Conservation (phyloP, 2,329 filamentous ascomycete genomes). For the Neospermospora avenae region DNA sequence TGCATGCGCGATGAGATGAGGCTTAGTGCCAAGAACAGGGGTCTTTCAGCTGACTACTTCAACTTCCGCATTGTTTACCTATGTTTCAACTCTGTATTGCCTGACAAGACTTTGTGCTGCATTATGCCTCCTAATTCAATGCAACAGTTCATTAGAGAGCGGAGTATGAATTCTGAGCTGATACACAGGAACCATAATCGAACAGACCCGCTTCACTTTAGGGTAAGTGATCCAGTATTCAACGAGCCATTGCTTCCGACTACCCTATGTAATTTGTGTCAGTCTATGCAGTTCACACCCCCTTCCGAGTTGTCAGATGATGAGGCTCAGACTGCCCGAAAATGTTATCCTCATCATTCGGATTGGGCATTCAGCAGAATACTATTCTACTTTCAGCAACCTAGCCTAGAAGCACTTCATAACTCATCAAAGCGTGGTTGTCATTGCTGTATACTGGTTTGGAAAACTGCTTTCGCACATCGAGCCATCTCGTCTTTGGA, state of each 20-base stretch:
- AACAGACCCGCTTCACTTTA: neutral
- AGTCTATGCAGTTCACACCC: neutral
- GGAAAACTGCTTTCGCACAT: neutral
- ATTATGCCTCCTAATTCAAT: neutral
- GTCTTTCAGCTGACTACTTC: neutral
- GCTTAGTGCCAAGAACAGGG: neutral
- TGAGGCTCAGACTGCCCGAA: neutral
- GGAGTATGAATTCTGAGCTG: neutral
- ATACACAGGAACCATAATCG: neutral
- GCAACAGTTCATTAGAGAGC: neutral
- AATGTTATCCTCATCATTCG: neutral
- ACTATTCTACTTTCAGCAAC: neutral
- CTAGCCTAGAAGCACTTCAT: neutral
- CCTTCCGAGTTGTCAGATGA: neutral
- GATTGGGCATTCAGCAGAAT: neutral
- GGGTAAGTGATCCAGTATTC: neutral
- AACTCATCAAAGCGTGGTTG: neutral
- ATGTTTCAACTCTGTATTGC: neutral
- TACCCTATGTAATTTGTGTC: neutral
- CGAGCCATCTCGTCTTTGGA: neutral
- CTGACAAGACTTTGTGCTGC: neutral
- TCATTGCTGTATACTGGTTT: neutral
- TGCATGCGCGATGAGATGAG: neutral
- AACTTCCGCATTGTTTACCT: neutral
- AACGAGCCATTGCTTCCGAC: neutral